These are phyloP conservation scores for Penicillium sp. DNA, from an alignment of 2,329 filamentous ascomycete species.

Conservation along the genomic window DNA sequence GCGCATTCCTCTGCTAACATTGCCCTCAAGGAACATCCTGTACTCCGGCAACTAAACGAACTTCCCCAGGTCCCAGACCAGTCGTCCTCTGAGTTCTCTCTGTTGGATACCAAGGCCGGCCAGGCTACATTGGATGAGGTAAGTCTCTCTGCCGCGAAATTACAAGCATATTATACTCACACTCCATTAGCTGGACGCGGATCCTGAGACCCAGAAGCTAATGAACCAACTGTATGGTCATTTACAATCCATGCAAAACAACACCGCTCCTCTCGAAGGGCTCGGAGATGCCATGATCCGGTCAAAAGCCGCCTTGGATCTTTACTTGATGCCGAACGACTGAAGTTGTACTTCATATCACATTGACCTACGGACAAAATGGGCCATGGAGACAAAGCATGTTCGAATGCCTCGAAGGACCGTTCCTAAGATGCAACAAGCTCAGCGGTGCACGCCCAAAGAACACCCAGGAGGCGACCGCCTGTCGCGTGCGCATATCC, in stretches of 20 bases:
- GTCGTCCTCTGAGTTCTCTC: slow-evolving; percentile 24
- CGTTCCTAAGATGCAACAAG: neutral
- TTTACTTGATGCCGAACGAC: slow-evolving; percentile 29
- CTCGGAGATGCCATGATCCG: slow-evolving; percentile 37
- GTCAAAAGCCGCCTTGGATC: slow-evolving; percentile 34
- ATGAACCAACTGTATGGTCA: slow-evolving; percentile 41
- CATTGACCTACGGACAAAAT: neutral
- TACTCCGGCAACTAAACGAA: slow-evolving; percentile 35
- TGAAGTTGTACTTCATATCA: slow-evolving; percentile 20
- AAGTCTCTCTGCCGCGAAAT: slow-evolving; percentile 5
- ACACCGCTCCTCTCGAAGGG: slow-evolving; percentile 35
- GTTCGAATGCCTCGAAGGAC: neutral
- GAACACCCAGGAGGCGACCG: neutral
- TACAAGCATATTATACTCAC: neutral
- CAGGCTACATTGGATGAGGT: slow-evolving; percentile 33
- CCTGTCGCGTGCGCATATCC: slow-evolving; percentile 9
- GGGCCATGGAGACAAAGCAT: neutral
- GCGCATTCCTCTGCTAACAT: slow-evolving; percentile 11
- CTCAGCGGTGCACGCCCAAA: neutral
- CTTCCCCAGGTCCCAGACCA: slow-evolving; percentile 12
- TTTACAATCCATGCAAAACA: slow-evolving; percentile 43
- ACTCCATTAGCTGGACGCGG: slow-evolving; percentile 31
- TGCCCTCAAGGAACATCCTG: slow-evolving; percentile 36
- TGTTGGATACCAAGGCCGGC: slow-evolving; percentile 24
- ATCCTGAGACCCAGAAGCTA: slow-evolving; percentile 34